phyloP scores from a whole-genome alignment of 225 moss, liverwort and hornwort genomes.

The Polytrichum formosum region DNA sequence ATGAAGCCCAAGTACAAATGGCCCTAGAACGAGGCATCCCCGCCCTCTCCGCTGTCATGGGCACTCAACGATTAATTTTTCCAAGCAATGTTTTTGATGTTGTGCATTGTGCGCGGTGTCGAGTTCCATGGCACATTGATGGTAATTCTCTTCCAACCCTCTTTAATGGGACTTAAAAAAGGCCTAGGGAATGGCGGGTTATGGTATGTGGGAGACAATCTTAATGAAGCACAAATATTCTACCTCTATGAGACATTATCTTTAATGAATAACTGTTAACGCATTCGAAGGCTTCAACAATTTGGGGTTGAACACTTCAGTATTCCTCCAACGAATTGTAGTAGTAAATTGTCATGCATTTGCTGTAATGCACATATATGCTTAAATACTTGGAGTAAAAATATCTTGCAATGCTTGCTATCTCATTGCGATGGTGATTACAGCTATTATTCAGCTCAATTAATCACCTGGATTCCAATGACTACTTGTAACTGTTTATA shows the following conservation, averaged over 20 bases:
- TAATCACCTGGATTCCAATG: too few relatives aligned
- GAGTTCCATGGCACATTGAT: constrained; percentile 82
- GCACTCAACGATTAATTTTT: constrained; percentile 77
- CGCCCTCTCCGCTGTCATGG: constrained; percentile 84
- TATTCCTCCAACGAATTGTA: too few relatives aligned
- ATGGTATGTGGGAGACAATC: background rate
- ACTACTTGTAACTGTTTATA: too few relatives aligned
- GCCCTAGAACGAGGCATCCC: constrained; percentile 95
- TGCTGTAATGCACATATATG: too few relatives aligned
- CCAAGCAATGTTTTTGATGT: constrained; percentile 86
- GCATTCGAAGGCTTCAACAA: background rate
- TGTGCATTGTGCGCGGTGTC: constrained; percentile 92
- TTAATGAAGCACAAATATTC: background rate
- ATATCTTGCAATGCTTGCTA: too few relatives aligned
- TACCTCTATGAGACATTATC: too few relatives aligned
- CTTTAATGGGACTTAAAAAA: background rate
- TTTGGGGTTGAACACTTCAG: background rate
- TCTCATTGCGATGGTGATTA: too few relatives aligned
- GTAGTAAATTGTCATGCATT: too few relatives aligned
- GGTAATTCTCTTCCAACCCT: constrained; percentile 21
- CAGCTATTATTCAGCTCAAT: too few relatives aligned
- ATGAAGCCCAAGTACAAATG: constrained; percentile 97
- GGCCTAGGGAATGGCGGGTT: background rate
- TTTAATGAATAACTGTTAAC: too few relatives aligned
- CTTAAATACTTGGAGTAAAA: too few relatives aligned